Evolutionary conservation across 1,139 yeast genomes (phyloP), one percentile per base, ranked within the genome.

Genomic region (Lodderomyces pseudojiufengensis): DNA sequence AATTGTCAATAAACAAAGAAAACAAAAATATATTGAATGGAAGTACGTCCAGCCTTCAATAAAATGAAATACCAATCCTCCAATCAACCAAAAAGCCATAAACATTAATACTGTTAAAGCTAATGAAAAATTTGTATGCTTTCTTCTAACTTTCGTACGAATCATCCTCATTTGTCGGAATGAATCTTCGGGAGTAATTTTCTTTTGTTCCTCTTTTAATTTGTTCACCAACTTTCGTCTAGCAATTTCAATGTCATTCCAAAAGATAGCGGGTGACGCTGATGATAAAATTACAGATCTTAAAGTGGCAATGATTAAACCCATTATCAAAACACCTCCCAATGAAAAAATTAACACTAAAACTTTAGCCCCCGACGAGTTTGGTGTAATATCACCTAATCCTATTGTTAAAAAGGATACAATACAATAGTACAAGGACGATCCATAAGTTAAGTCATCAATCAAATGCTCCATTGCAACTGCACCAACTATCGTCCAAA

Each of bases 351-450:
- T 58, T 36, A 86, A 62, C 1, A 73, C 67, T 44, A 84, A 59
- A 0, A 80, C 80, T 49, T 76, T 73, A 0, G 82, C 70, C 0
- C 76, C 76, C 2, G 68, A 60, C 1, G 70, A 56, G 0, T 45
- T 26, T 0, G 95, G 90, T 0, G 69, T 61, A 24, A 81, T 67
- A 49, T 84, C 94, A 24, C 95, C 95, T 14, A 82, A 64, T 0
- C 96, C 96, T 29, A 87, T 73, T 1, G 96, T 87, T 31, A 84
- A 61, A 24, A 83, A 62, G 0, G 94, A 79, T 0, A 84, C 87
- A 13, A 76, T 72, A 49, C 87, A 79, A 52, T 72, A 85, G 52
- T 84, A 86, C 29, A 85, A 55, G 0, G 84, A 76, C 20, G 77
- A 69, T 0, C 90, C 86, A 50, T 73, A 84, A 1, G 72, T 52